phyloP scores from a whole-genome alignment of 2,329 filamentous ascomycete species.

The Talaromyces sp. region DNA sequence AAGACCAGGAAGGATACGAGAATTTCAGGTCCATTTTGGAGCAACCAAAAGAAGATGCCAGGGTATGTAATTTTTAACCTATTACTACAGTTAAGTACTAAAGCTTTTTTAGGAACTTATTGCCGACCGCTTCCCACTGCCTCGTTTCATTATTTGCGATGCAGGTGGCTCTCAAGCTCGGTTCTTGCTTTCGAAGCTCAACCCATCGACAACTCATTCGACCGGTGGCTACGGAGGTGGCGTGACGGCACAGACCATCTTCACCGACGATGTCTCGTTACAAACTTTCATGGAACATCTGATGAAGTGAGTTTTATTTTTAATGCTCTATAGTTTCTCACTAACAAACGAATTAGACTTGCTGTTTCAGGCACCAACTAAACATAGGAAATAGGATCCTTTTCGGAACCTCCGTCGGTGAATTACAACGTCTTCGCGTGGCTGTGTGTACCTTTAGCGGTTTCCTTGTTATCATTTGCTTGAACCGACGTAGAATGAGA shows the following conservation, averaged over 20 bases:
- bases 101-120: slow-evolving; percentile 69
- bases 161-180: slow-evolving; percentile 96
- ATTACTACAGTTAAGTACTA: background rate
- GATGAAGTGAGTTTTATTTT: slow-evolving; percentile 72
- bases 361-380: slow-evolving; percentile 48
- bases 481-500: slow-evolving; percentile 9
- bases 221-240: slow-evolving; percentile 87
- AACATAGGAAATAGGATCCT: slow-evolving; percentile 17
- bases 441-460: slow-evolving; percentile 14
- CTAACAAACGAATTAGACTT: slow-evolving; percentile 35
- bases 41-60: slow-evolving; percentile 92
- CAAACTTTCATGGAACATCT: slow-evolving; percentile 99
- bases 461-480: slow-evolving; percentile 9
- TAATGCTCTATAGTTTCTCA: background rate
- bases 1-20: slow-evolving; percentile 96
- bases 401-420: background rate
- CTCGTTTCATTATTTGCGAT: slow-evolving; percentile 96
- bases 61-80: slow-evolving; percentile 56
- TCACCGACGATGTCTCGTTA: slow-evolving; percentile 95
- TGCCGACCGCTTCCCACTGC: slow-evolving; percentile 94
- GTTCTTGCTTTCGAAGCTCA: slow-evolving; percentile 94
- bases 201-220: slow-evolving; percentile 95
- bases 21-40: slow-evolving; percentile 87
- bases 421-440: slow-evolving; percentile 8
- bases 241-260: slow-evolving; percentile 91